phyloP scores from a whole-genome alignment of 1,284 basidiomycete genomes.

The Puccinia triticina region DNA sequence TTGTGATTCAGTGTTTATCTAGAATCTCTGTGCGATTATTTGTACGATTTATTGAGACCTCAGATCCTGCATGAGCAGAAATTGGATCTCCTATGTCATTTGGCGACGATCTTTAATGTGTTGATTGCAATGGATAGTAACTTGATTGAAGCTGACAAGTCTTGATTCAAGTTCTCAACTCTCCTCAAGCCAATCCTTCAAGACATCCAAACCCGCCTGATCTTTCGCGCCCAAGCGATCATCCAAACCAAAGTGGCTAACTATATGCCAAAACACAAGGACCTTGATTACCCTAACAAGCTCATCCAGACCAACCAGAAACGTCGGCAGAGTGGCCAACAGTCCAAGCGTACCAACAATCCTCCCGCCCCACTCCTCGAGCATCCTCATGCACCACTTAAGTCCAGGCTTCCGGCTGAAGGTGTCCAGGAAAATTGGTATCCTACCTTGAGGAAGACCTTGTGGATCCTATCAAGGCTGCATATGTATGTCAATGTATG shows the following conservation, averaged over 20 bases:
- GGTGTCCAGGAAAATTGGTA: slow-evolving; percentile 83
- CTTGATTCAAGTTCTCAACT: slow-evolving; percentile 62
- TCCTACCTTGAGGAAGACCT: slow-evolving; percentile 77
- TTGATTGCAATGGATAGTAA: slow-evolving; percentile 83
- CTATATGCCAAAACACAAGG: slow-evolving; percentile 74
- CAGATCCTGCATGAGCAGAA: slow-evolving; percentile 87
- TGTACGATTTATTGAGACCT: slow-evolving; percentile 89
- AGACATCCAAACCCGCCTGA: slow-evolving; percentile 86
- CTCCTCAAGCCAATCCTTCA: too few species aligned
- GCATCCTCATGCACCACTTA: slow-evolving; percentile 58
- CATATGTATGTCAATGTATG: too few species aligned
- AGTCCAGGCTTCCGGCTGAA: slow-evolving; percentile 73
- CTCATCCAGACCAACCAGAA: slow-evolving; percentile 64
- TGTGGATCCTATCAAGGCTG: slow-evolving; percentile 84
- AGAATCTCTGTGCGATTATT: slow-evolving; percentile 83
- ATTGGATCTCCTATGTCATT: slow-evolving; percentile 81
- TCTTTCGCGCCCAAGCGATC: slow-evolving; percentile 89
- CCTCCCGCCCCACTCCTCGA: slow-evolving; percentile 42
- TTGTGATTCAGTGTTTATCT: slow-evolving; percentile 70
- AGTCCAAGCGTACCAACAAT: slow-evolving; percentile 54
- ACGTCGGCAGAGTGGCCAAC: slow-evolving; percentile 54
- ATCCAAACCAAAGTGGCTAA: slow-evolving; percentile 82
- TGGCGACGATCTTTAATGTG: slow-evolving; percentile 88
- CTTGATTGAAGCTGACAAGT: slow-evolving; percentile 60
- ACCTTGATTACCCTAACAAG: slow-evolving; percentile 81